These are phyloP conservation scores for Colletotrichum kahawae DNA, from an alignment of 2,329 filamentous ascomycete species.

Conservation along the genomic window DNA sequence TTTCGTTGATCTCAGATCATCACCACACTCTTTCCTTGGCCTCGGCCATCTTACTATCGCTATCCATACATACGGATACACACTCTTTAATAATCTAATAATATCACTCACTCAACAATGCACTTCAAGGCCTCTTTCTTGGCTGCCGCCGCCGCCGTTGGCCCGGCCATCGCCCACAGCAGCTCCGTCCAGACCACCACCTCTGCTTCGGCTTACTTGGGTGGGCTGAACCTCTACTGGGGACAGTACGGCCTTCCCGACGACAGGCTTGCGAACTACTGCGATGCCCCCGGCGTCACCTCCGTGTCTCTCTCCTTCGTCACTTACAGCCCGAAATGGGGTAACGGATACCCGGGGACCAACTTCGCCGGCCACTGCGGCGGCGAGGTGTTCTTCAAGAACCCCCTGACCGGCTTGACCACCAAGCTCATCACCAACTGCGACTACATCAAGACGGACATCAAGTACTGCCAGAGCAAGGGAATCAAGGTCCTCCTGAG, in stretches of 20 bases:
- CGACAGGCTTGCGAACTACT: conserved; percentile 38
- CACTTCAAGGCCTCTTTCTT: conserved; percentile 31
- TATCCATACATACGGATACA: background rate
- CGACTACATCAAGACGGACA: conserved; percentile 39
- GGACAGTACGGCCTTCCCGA: conserved; percentile 35
- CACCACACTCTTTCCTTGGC: conserved; percentile 36
- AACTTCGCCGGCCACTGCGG: conserved; percentile 47
- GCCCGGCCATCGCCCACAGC: conserved; percentile 16
- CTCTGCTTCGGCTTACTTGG: conserved; percentile 2
- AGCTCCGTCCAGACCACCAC: background rate
- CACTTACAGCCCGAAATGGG: conserved; percentile 41
- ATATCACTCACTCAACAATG: background rate
- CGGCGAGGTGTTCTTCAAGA: conserved; percentile 27
- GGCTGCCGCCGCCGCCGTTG: conserved; percentile 26
- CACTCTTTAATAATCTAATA: conserved; percentile 20
- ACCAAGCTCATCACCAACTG: conserved; percentile 41
- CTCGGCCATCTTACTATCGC: conserved; percentile 39
- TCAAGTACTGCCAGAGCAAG: conserved; percentile 43
- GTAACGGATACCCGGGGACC: conserved; percentile 38
- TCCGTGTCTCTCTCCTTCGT: conserved; percentile 44
- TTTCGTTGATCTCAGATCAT: conserved; percentile 39
- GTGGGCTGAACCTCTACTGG: conserved; percentile 46
- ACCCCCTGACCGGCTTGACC: conserved; percentile 19
- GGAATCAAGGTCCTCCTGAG: conserved; percentile 49
- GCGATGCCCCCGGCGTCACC: conserved; percentile 38